Conservation (phyloP, 805 yeast species). For the Brettanomyces naardenensis region DNA sequence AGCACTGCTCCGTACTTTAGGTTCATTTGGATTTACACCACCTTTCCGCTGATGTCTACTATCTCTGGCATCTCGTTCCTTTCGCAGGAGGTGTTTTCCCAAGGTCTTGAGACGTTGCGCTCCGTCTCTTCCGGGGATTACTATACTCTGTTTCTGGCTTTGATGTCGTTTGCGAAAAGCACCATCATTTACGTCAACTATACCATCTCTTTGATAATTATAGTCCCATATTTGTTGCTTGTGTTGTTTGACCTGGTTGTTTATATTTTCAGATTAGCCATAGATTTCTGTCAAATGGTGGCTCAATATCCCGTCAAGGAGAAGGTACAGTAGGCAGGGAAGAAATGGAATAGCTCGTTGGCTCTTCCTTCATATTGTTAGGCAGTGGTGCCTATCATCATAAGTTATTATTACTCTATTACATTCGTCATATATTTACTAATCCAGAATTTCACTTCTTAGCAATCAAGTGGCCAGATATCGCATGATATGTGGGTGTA, state of each 20-base stretch:
- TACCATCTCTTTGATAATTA: slow-evolving; percentile 14
- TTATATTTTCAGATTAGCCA: slow-evolving; percentile 13
- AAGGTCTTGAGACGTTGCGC: background rate
- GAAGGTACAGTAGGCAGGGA: no score
- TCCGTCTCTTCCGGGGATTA: background rate
- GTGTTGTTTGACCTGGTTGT: slow-evolving; percentile 17
- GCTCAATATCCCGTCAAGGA: background rate
- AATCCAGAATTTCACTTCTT: no score
- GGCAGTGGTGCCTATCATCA: no score
- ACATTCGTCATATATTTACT: no score
- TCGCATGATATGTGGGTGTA: no score
- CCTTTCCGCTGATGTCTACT: background rate
- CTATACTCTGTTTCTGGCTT: background rate
- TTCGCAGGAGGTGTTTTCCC: background rate
- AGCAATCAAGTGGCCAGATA: no score
- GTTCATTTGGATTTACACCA: no score
- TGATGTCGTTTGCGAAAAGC: slow-evolving; percentile 9
- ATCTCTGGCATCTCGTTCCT: background rate
- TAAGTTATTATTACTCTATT: no score
- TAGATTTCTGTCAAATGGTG: slow-evolving; percentile 4
- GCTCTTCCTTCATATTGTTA: no score
- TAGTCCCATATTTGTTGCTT: slow-evolving; percentile 19
- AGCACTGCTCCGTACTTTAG: no score
- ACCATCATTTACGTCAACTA: slow-evolving; percentile 16
- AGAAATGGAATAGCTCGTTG: no score